Evolutionary conservation across 306 rosid genomes (phyloP).

Genomic region (Dryas octopetala): DNA sequence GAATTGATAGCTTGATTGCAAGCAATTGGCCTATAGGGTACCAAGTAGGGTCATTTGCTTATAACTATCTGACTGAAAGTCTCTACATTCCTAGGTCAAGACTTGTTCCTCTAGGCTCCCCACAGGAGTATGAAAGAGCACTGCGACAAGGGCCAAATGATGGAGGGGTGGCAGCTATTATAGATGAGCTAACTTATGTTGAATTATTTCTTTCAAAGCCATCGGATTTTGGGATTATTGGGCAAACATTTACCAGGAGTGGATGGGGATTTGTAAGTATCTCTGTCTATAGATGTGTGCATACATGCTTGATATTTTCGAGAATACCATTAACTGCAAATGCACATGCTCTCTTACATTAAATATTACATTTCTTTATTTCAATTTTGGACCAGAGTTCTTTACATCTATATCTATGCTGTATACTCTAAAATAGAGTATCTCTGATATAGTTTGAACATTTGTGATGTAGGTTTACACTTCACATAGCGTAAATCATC

Average conservation of each 20-base stretch:
- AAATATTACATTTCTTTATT: neutral
- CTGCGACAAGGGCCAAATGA: conserved; percentile 59
- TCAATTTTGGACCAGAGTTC: neutral
- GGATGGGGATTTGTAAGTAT: conserved; percentile 99
- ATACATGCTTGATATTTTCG: neutral
- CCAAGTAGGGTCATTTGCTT: conserved; percentile 92
- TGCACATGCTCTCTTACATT: neutral
- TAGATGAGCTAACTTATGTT: conserved; percentile 86
- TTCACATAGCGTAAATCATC: neutral
- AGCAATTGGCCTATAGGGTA: conserved; percentile 78
- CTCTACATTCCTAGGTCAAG: conserved; percentile 64
- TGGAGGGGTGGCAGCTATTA: conserved; percentile 92
- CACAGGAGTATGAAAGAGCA: conserved; percentile 78
- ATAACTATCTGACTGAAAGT: conserved; percentile 69
- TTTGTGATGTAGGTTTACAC: neutral
- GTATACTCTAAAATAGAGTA: neutral
- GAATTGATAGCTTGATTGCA: conserved; percentile 82
- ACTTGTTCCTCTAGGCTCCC: conserved; percentile 74
- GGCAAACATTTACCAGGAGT: conserved; percentile 78
- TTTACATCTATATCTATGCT: neutral
- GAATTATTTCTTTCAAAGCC: conserved; percentile 71
- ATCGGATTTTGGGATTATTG: conserved; percentile 76
- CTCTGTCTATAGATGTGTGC: conserved; percentile 14
- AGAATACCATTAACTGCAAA: neutral
- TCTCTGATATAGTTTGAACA: neutral